Evolutionary conservation across 495 filamentous ascomycete genomes (phyloP), one percentile per base, ranked within the genome.

Genomic region (Neurospora sp.): DNA sequence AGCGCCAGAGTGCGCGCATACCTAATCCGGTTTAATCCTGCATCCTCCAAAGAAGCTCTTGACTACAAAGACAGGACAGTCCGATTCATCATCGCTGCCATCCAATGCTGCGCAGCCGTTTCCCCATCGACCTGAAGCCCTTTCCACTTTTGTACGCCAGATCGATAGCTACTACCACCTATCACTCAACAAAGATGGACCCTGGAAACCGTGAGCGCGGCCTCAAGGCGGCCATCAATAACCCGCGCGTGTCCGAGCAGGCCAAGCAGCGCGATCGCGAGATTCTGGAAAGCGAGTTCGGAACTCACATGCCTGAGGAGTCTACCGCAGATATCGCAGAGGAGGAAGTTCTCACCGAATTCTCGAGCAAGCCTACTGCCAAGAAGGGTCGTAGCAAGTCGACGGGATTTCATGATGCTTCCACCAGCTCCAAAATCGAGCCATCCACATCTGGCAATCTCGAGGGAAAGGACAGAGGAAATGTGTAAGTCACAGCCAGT

Each of bases 191-290:
- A 12, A 79, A 77, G 77, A 46, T 75, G 12, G 78, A 81, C 20
- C 40, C 73, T 40, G 73, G 66, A n/a, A 76, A 80, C 35, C 78
- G 78, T 23, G 78, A 81, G 31, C 74, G 79, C 4, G 79, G 79
- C 71, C 77, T 80, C 38, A 75, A 73, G 42, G 78, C 79, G 9
- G 79, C 79, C 72, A 37, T 79, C 69, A 70, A 74, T 73, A 81
- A 81, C 70, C 79, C 79, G 39, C 74, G 78, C 35, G 76, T 77
- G 2, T 77, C 76, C 1, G 76, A 77, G 23, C 16, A 75, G 39
- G 76, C 74, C 27, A 77, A 76, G 39, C 41, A 75, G 66, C 74
- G 74, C 41, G 76, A 77, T 70, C 76, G 76, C 16, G 74, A 75
- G 72, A 75, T 76, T 14, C 66, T 77, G 39, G 72, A 72, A 44